Base-by-base conservation (phyloP, 2,329 filamentous ascomycete genomes). In the Fusarium abutilonis region DNA sequence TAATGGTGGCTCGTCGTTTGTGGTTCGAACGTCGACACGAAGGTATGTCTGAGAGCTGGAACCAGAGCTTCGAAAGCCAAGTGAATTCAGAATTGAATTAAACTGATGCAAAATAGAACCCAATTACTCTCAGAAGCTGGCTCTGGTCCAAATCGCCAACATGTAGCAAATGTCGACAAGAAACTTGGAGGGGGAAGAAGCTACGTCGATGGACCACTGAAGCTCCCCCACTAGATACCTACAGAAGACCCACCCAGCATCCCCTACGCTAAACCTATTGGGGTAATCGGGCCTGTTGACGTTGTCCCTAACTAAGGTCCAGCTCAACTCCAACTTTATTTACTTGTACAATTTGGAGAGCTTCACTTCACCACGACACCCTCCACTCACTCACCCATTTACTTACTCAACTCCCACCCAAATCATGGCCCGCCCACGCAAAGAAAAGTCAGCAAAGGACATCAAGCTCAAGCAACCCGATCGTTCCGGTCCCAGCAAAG, bases 381-480 rank as follows among this genome's bases (percentile, higher is more conserved):
- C 26, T 32, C 38, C 19, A 19, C 4, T 19, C 51, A 28, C 15
- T 34, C 43, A 29, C 46, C 38, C 19, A 19, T 19, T 19, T 52
- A 28, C 15, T 34, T 40, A 29, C 46, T 43, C 29, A n/a, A 19
- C 49, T n/a, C 39, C 36, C 21, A 10, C 11, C n/a, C 41, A 40
- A 62, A 34, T 32, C 52, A 83, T 84, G 83, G 81, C 78, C 50
- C 78, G 77, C 64, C 80, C 81, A 67, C 81, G 82, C 44, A 83
- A 80, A 63, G 77, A 82, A 53, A 77, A 80, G 66, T 76, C 77
- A 42, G 75, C 81, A 39, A 73, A 75, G 62, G 76, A 82, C 56
- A 83, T 91, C 73, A 86, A 86, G 66, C 81, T 93, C 56, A 77
- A 79, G 47, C 86, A 90, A n/a, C 89, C 90, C 29, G 87, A 92